Evolutionary conservation across 2,329 filamentous ascomycete species (phyloP).

Genomic region (Hymenoscyphus repandus): DNA sequence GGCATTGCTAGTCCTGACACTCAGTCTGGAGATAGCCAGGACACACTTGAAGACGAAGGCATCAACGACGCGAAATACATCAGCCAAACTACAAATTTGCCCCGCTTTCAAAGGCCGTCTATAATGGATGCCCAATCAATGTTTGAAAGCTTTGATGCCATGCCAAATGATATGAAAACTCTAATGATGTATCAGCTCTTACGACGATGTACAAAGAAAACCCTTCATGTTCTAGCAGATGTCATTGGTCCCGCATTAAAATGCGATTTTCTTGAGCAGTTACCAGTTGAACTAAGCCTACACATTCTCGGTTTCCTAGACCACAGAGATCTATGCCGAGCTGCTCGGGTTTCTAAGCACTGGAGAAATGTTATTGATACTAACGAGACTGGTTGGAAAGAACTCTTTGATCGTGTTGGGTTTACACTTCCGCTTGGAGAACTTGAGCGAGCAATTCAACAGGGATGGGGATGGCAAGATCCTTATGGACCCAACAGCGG

Average conservation of each 20-base stretch:
- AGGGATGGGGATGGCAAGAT: constrained; percentile 98
- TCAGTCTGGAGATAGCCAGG: constrained; percentile 25
- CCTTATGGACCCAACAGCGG: constrained; percentile 68
- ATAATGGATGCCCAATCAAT: constrained; percentile 80
- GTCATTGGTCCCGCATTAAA: constrained; percentile 92
- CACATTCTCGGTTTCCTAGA: constrained; percentile 86
- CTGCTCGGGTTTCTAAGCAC: constrained; percentile 87
- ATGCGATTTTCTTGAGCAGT: constrained; percentile 80
- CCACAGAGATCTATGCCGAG: constrained; percentile 77
- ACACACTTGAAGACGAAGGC: constrained; percentile 20
- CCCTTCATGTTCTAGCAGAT: constrained; percentile 81
- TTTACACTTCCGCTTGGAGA: constrained; percentile 76
- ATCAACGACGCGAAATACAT: constrained; percentile 22
- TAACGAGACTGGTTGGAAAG: constrained; percentile 95
- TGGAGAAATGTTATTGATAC: constrained; percentile 90
- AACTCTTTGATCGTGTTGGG: constrained; percentile 79
- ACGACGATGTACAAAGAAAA: constrained; percentile 79
- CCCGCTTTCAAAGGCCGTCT: constrained; percentile 27
- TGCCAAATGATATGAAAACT: constrained; percentile 87
- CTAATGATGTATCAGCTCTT: constrained; percentile 97
- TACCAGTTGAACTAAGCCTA: constrained; percentile 82
- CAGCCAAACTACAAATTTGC: constrained; percentile 25
- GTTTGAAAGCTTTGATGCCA: constrained; percentile 82
- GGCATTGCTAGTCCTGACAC: constrained; percentile 30
- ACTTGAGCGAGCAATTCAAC: constrained; percentile 74